phyloP scores from a whole-genome alignment of 768 basidiomycete genomes.

The Lentinula sp. region DNA sequence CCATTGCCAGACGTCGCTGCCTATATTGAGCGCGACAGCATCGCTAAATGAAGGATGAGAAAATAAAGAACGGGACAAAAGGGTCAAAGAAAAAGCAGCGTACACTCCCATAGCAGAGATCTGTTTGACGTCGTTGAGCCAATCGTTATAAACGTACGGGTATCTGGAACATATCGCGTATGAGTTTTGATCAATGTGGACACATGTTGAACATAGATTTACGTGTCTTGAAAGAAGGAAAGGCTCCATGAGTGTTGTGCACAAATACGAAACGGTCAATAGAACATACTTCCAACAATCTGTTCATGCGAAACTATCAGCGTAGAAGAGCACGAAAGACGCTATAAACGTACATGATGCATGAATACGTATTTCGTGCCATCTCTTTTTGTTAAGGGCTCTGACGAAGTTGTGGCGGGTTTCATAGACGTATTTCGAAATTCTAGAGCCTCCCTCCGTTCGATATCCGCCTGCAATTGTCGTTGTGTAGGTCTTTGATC shows the following conservation, averaged over 20 bases:
- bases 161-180: conserved; percentile 20
- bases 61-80: conserved; percentile 14
- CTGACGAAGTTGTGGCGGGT: neutral
- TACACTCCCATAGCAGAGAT: conserved; percentile 38
- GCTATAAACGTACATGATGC: conserved; percentile 34
- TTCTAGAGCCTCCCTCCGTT: neutral
- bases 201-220: conserved; percentile 10
- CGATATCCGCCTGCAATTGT: neutral
- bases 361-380: conserved; percentile 41
- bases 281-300: conserved; percentile 43
- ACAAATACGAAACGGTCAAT: too few relatives aligned
- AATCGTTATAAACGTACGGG: conserved; percentile 30
- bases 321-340: neutral
- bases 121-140: conserved; percentile 34
- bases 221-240: conserved; percentile 33
- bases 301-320: conserved; percentile 10
- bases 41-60: conserved; percentile 28
- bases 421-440: neutral
- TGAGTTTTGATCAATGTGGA: neutral
- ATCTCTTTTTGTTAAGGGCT: neutral
- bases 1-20: conserved; percentile 35
- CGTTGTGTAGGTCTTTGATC: neutral
- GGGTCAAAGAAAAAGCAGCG: conserved; percentile 10
- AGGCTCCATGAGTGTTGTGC: neutral
- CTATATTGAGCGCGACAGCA: conserved; percentile 61